Evolutionary conservation across 2,329 filamentous ascomycete species (phyloP).

Genomic region (Aureobasidium uvarum): DNA sequence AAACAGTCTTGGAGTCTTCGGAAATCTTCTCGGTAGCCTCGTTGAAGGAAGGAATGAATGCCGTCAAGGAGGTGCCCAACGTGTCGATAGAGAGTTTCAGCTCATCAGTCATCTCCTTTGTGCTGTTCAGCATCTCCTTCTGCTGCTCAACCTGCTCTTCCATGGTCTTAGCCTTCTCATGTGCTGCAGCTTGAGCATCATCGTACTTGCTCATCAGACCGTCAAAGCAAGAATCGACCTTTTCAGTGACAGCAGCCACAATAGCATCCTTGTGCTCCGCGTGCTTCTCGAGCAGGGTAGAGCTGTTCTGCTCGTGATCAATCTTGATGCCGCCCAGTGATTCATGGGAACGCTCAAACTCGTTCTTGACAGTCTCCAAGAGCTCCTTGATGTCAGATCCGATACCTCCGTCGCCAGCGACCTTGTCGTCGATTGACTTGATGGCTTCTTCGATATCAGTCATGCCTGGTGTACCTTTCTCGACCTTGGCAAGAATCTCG

Average conservation of each 20-base stretch:
- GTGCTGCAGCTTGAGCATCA: conserved; percentile 70
- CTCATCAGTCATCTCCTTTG: conserved; percentile 80
- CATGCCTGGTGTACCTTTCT: conserved; percentile 69
- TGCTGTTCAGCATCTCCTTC: conserved; percentile 69
- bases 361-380: conserved; percentile 70
- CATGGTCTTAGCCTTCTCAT: conserved; percentile 69
- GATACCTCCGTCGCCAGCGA: conserved; percentile 51
- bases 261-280: conserved; percentile 58
- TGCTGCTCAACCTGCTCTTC: conserved; percentile 72
- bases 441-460: conserved; percentile 57
- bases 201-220: conserved; percentile 86
- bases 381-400: conserved; percentile 57
- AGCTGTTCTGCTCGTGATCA: conserved; percentile 65
- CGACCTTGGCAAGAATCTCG: conserved; percentile 71
- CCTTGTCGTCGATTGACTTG: conserved; percentile 68
- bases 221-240: conserved; percentile 73
- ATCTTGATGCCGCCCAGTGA: conserved; percentile 76
- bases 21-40: conserved; percentile 74
- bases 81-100: conserved; percentile 83
- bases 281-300: conserved; percentile 57
- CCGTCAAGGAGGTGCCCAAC: conserved; percentile 62
- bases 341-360: conserved; percentile 83
- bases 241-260: conserved; percentile 54
- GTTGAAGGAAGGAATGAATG: conserved; percentile 61
- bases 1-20: conserved; percentile 82